Evolutionary conservation across 345 rosid genomes (phyloP), one percentile per base, ranked within the genome.

Genomic region (Ricinus communis): DNA sequence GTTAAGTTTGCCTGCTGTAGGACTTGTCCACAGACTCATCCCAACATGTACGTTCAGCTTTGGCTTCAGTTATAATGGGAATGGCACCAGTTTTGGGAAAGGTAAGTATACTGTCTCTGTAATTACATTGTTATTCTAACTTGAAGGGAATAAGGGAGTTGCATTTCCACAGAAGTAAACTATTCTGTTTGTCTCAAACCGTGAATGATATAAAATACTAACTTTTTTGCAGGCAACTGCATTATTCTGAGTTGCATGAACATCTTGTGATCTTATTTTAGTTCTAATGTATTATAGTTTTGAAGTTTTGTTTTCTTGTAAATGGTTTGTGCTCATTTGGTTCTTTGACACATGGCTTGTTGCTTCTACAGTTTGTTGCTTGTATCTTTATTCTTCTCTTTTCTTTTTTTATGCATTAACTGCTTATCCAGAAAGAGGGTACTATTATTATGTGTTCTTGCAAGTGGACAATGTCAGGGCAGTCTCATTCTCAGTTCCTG

Each of bases 31-130:
- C 97, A 2, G 99, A 95, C 87, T 90, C 97, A 72, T 95, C 97
- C 33, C 99, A 95, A 74, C 99, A 94, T 71, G 98, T 94, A 43
- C 95, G 98, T 38, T 94, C 97, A 65, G 98, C 97, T 66, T 83
- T 94, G 84, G 98, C 98, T 72, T 94, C 97, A 8, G 98, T 94
- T 70, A 91, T 94, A 76, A 94, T 92, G 97, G 99, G 99, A 65
- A 92, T 95, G 97, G 97, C 99, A 69, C 97, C 97, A 38, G 92
- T 92, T 62, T 73, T 95, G 27, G 90, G 89, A 62, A 85, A 84
- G 84, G 85, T 75, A 73, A 62, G 76, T 12, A 41, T 56, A 49
- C 33, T 28, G 36, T 45, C 27, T 55, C 46, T 2, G 5, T 49
- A 57, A 65, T 69, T 66, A 24, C 24, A n/a, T 50, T 43, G 25